Percentiles rank a stretch among this genome's conserved stretches.
phyloP scores from a whole-genome alignment of 2,329 filamentous ascomycete genomes.

The Teratosphaeria epicoccoides region DNA sequence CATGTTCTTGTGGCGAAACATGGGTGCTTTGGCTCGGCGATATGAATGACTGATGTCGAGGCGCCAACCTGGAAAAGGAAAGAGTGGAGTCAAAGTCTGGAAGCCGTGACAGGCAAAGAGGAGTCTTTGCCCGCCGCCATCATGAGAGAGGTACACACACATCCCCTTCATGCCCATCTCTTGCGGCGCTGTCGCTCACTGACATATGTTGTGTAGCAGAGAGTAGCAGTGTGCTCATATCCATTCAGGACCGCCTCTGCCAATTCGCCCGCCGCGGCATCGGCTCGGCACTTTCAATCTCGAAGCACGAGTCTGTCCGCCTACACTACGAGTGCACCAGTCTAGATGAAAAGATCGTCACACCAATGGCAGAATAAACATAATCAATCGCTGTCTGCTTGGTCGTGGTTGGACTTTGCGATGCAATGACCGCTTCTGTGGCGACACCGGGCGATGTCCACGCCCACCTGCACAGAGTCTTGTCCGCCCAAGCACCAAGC shows the following conservation, averaged over 20 bases:
- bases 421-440: conserved; percentile 2
- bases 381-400: background rate
- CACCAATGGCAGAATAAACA: background rate
- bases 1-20: background rate
- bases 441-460: conserved; percentile 3
- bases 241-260: background rate
- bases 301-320: background rate
- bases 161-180: background rate
- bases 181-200: background rate
- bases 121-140: background rate
- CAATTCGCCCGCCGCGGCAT: background rate
- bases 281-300: background rate
- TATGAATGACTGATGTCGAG: background rate
- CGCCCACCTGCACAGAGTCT: background rate
- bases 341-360: background rate
- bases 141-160: background rate
- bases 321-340: background rate
- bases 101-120: background rate
- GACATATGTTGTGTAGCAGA: background rate
- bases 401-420: background rate
- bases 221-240: background rate
- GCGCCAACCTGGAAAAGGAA: background rate
- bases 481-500: background rate
- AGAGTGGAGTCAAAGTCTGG: background rate
- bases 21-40: background rate